A percentile compares a stretch with the other conserved stretches of the same genome.
These are phyloP conservation scores for Kentomonas sorsogonicus DNA, from an alignment of 208 protist species.

Conservation along the genomic window DNA sequence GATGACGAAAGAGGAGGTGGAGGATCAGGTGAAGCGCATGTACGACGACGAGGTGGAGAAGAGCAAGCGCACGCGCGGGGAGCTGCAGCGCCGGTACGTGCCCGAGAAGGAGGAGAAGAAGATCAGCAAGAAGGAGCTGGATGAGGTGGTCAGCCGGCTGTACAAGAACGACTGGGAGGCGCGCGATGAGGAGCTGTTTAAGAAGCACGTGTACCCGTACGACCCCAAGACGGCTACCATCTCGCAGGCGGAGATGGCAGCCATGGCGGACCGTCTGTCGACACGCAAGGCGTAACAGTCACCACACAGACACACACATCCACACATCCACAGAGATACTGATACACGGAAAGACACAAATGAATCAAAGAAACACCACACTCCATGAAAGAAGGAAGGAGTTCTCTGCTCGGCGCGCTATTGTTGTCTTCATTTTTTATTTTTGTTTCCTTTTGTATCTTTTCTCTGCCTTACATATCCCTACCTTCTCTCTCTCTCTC, in stretches of 20 bases:
- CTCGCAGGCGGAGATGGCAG: slow-evolving; percentile 38
- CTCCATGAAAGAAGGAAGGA: not conserved
- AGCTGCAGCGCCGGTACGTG: slow-evolving; percentile 51
- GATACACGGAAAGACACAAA: not conserved
- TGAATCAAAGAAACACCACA: too few relatives aligned
- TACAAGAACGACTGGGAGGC: slow-evolving; percentile 74
- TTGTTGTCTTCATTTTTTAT: slow-evolving; percentile 1
- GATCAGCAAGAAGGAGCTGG: slow-evolving; percentile 58
- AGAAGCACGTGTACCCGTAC: slow-evolving; percentile 84
- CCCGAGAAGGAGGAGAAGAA: slow-evolving; percentile 52
- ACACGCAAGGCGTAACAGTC: too few relatives aligned
- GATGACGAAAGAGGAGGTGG: slow-evolving; percentile 51
- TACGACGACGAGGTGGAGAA: slow-evolving; percentile 68
- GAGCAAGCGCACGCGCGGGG: slow-evolving; percentile 35
- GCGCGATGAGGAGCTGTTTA: slow-evolving; percentile 75
- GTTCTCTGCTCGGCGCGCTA: not conserved
- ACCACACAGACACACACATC: too few relatives aligned
- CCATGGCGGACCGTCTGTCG: slow-evolving; percentile 75
- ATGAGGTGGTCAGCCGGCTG: slow-evolving; percentile 62
- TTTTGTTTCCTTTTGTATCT: slow-evolving; percentile 14
- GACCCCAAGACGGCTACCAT: slow-evolving; percentile 67
- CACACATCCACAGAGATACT: too few relatives aligned
- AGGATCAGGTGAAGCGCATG: slow-evolving; percentile 75
- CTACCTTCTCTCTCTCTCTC: too few relatives aligned
- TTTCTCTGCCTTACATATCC: slow-evolving; percentile 10